Conservation (phyloP, 352 stramenopile genomes). For the Phytophthora brassicae region DNA sequence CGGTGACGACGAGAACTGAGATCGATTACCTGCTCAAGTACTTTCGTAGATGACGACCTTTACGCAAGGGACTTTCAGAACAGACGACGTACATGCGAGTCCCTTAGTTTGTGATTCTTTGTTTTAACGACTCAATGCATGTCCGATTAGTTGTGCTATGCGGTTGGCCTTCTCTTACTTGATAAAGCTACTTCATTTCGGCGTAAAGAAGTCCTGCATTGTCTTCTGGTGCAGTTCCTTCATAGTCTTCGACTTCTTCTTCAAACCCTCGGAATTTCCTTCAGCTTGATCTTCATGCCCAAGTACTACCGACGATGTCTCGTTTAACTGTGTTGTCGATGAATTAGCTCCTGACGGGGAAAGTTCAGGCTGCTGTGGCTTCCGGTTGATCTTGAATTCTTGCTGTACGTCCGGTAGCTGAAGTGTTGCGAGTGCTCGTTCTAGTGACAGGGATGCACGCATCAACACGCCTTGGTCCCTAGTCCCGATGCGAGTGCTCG, state of each 20-base stretch:
- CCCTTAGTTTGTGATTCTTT: constrained; percentile 28
- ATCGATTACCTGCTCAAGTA: neutral
- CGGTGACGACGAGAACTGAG: constrained; percentile 1
- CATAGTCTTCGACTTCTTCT: constrained; percentile 32
- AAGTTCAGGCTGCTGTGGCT: constrained; percentile 6
- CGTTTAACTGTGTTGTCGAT: neutral
- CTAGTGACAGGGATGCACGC: constrained; percentile 22
- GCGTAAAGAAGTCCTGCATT: constrained; percentile 32
- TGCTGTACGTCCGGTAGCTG: constrained; percentile 1
- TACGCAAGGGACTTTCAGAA: neutral
- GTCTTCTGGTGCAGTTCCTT: constrained; percentile 27
- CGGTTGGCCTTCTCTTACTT: neutral
- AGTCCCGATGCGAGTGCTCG: constrained; percentile 3
- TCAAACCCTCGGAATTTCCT: constrained; percentile 1
- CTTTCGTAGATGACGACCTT: constrained; percentile 1
- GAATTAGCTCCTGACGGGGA: neutral
- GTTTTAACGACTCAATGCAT: constrained; percentile 24
- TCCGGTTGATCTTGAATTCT: neutral
- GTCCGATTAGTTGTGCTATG: constrained; percentile 3
- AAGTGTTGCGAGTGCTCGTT: constrained; percentile 13
- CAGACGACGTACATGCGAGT: neutral
- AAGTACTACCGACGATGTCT: neutral
- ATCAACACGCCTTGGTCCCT: constrained; percentile 16
- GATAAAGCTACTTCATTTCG: constrained; percentile 10
- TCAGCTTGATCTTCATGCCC: constrained; percentile 12